Percentiles rank a stretch among this genome's conserved stretches.
phyloP scores from a whole-genome alignment of 1,284 basidiomycete species.

The Ceratobasidium sp. region DNA sequence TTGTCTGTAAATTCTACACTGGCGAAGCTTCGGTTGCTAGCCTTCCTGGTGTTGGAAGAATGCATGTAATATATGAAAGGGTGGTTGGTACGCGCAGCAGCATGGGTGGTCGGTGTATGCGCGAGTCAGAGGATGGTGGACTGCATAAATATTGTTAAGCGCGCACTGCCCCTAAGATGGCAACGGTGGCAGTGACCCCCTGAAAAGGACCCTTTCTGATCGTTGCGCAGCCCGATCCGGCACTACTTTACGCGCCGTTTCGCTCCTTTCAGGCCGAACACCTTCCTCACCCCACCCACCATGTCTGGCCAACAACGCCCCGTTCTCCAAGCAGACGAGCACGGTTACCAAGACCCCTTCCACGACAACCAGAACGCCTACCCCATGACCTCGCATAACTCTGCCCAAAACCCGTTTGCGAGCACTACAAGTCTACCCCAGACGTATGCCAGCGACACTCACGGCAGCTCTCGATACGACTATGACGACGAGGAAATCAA shows the following conservation, averaged over 20 bases:
- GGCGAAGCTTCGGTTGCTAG: neutral
- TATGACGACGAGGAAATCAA: conserved; percentile 38
- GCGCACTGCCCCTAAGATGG: conserved; percentile 6
- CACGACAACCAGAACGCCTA: conserved; percentile 17
- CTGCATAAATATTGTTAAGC: neutral
- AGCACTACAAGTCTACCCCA: conserved; percentile 29
- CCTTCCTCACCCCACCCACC: neutral
- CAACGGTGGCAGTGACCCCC: conserved; percentile 27
- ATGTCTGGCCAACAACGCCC: conserved; percentile 25
- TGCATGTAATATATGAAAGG: neutral
- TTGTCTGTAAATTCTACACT: neutral
- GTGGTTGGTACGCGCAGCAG: neutral
- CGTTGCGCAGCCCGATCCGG: conserved; percentile 33
- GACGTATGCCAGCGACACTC: conserved; percentile 20
- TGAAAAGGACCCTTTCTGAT: conserved; percentile 1
- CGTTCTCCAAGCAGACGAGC: conserved; percentile 35
- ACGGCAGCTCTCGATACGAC: conserved; percentile 33
- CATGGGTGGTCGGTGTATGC: neutral
- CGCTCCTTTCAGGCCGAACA: neutral
- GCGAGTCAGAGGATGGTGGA: neutral
- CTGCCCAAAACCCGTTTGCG: conserved; percentile 32
- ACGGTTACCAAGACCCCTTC: conserved; percentile 36
- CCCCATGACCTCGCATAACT: conserved; percentile 24
- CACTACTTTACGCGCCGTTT: neutral
- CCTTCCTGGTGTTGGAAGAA: neutral